These are phyloP conservation scores for Volvariella surrecta DNA, from an alignment of 1,284 basidiomycete genomes.

Conservation along the genomic window DNA sequence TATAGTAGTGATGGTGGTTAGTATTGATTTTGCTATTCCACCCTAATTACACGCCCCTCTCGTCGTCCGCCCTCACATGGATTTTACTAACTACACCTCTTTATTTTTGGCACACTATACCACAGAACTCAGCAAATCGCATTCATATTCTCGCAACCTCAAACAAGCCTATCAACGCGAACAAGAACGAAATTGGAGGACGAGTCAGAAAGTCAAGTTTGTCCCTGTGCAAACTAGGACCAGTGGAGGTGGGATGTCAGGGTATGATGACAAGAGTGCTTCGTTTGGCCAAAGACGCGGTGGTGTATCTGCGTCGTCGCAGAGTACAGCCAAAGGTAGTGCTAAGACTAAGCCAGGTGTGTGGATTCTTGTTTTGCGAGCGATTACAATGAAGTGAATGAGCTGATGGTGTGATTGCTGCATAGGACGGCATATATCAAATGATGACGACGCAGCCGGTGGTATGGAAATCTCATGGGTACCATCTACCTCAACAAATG, in stretches of 20 bases:
- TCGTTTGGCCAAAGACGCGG: conserved; percentile 64
- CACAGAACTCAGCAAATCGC: conserved; percentile 40
- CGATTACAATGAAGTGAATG: background rate
- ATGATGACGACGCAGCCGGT: conserved; percentile 26
- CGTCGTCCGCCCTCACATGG: background rate
- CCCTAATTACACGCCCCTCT: no score
- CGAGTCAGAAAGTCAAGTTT: conserved; percentile 39
- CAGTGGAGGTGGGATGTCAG: conserved; percentile 13
- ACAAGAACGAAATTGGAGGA: conserved; percentile 29
- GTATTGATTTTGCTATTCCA: conserved; percentile 12
- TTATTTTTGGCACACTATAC: conserved; percentile 5
- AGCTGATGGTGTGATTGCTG: no score
- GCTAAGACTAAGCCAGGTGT: no score
- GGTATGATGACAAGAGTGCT: conserved; percentile 36
- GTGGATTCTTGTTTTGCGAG: background rate
- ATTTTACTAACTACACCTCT: background rate
- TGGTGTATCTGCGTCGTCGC: conserved; percentile 13
- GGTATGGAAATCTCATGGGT: conserved; percentile 64
- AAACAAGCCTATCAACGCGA: conserved; percentile 37
- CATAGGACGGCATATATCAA: no score
- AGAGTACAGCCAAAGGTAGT: conserved; percentile 6
- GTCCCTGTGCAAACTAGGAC: conserved; percentile 47
- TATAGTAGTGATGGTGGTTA: conserved; percentile 37
- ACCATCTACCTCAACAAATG: conserved; percentile 32
- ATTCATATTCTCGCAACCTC: conserved; percentile 28